Evolutionary conservation across 768 basidiomycete genomes (phyloP), one percentile per base, ranked within the genome.

Genomic region (Pholiota microspora): DNA sequence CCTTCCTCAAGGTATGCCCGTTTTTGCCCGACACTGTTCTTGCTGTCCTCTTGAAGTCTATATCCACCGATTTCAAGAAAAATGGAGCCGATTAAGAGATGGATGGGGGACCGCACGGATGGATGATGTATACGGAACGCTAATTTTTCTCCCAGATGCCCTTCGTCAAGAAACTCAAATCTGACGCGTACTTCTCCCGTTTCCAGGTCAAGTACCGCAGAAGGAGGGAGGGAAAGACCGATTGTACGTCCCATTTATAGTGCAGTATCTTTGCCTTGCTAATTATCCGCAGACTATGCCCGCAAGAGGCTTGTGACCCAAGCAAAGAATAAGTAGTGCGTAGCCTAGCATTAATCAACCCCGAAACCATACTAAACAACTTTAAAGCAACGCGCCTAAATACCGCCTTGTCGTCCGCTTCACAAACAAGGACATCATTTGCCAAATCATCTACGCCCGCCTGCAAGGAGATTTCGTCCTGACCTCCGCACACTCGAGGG

Each of bases 131-230:
- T 24, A 18, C 32, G 32, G 47, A 55, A 45, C 36, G 44, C 45
- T 27, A 42, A n/a, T 40, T 49, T 57, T 47, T 55, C 45, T 31
- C 38, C 24, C 40, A 81, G 79, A 92, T 93, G 96, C 96, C 95
- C 58, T 98, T 97, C 83, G 89, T 97, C 80, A 98, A 98, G 80
- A 88, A 89, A 64, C 73, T 95, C 79, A 98, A 99, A 82, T 91
- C 92, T 67, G 85, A 86, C 71, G 92, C 96, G 67, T 98, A 98
- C 88, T 97, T 93, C 79, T 97, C 94, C 59, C 87, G 95, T 60
- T 97, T 89, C 82, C 94, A 97, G 80, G 95, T 98, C 67, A 98
- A 98, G 80, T 97, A 97, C 77, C 91, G 96, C 70, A 81, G 97
- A 69, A 81, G 97, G 62, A 86, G 94, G 71, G 97, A 99, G 78